phyloP scores from a whole-genome alignment of 139 green algal genomes.

The Asterochloris erici region DNA sequence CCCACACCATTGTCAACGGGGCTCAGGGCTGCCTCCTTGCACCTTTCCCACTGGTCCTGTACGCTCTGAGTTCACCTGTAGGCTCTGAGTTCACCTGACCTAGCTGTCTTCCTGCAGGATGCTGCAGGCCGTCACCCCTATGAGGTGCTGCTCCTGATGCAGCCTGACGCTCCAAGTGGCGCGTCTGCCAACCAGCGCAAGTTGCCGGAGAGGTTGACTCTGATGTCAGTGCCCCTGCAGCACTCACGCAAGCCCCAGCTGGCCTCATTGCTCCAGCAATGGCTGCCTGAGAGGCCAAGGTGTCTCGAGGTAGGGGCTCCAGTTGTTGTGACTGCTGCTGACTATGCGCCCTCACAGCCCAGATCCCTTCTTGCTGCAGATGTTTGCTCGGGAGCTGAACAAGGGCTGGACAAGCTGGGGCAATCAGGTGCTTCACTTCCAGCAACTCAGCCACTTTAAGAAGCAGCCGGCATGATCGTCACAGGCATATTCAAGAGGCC shows the following conservation, averaged over 20 bases:
- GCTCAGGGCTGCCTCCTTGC: not conserved
- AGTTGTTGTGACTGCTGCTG: not conserved
- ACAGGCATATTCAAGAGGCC: too few species aligned
- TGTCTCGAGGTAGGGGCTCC: constrained; percentile 37
- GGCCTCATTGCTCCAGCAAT: constrained; percentile 31
- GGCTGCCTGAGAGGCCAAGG: not conserved
- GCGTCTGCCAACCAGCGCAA: not conserved
- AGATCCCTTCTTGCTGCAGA: constrained; percentile 34
- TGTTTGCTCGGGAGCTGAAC: constrained; percentile 78
- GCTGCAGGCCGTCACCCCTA: constrained; percentile 60
- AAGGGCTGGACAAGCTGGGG: constrained; percentile 69
- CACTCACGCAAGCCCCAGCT: constrained; percentile 71
- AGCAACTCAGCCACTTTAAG: constrained; percentile 25
- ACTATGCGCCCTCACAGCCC: not conserved
- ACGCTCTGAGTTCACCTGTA: not conserved
- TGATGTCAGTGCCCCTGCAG: constrained; percentile 34
- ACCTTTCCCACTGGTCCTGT: not conserved
- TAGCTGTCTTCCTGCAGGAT: constrained; percentile 16
- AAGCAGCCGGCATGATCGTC: too few species aligned
- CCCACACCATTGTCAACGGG: too few species aligned
- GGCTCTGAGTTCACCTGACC: not conserved
- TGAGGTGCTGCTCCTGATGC: constrained; percentile 55
- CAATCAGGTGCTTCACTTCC: constrained; percentile 73
- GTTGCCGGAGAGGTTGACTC: constrained; percentile 22
- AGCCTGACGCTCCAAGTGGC: constrained; percentile 1